Percentiles rank a stretch among this genome's conserved stretches.
Conservation (phyloP, 23 red algal genomes). For the Gracilariopsis chorda region DNA sequence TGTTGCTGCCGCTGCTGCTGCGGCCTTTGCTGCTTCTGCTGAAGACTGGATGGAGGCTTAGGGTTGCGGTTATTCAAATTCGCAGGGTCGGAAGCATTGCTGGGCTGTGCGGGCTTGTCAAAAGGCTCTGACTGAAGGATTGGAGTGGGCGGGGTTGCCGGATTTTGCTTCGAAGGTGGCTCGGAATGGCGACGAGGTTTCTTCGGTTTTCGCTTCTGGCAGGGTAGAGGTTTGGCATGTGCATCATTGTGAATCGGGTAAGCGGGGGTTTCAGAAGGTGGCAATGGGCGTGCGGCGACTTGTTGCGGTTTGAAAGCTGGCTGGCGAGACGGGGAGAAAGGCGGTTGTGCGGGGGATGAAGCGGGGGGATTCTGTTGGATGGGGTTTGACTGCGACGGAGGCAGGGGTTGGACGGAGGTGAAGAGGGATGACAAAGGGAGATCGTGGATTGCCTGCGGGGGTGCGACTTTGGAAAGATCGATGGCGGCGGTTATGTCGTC, state of each 20-base stretch:
- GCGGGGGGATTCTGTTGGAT: neutral
- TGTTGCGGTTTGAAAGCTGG: neutral
- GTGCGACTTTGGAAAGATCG: neutral
- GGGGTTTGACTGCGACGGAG: neutral
- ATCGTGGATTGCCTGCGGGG: neutral
- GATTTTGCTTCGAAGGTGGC: neutral
- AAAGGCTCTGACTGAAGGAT: too few relatives aligned
- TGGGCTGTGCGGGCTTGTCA: too few relatives aligned
- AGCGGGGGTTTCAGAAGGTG: neutral
- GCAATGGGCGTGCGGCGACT: neutral
- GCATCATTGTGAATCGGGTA: neutral
- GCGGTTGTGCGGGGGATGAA: neutral
- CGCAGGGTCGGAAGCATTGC: neutral
- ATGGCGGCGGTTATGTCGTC: conserved; percentile 1
- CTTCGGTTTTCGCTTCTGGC: neutral
- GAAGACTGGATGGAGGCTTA: too few relatives aligned
- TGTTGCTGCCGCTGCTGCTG: neutral
- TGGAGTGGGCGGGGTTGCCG: too few relatives aligned
- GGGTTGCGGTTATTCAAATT: neutral
- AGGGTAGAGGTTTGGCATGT: neutral
- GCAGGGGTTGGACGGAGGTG: neutral
- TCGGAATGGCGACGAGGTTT: neutral
- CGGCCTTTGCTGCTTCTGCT: neutral
- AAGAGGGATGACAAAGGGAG: neutral
- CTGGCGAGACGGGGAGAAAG: neutral